Conservation (phyloP, 2,329 filamentous ascomycete species). For the Erysiphe neolycopersici region DNA sequence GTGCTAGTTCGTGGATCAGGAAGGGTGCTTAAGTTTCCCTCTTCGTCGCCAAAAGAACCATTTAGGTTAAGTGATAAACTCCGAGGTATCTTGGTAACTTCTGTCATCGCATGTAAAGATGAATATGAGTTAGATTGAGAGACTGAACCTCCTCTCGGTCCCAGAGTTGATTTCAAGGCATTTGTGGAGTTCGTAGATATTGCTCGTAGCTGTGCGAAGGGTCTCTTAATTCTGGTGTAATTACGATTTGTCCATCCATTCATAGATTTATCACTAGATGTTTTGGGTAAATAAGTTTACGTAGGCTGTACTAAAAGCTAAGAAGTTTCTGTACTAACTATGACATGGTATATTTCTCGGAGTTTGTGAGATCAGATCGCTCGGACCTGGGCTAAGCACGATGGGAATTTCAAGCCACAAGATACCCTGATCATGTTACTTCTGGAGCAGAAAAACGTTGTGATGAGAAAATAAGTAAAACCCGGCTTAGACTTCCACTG, state of each 20-base stretch:
- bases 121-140: constrained; percentile 16
- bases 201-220: constrained; percentile 25
- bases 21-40: constrained; percentile 40
- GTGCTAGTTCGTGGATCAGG: constrained; percentile 30
- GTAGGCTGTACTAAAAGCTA: neutral
- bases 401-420: no score
- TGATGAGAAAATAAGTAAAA: no score
- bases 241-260: constrained; percentile 22
- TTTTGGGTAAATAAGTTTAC: neutral
- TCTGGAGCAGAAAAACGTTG: no score
- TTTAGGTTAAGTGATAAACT: constrained; percentile 9
- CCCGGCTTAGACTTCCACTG: no score
- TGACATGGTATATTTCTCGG: constrained; percentile 2
- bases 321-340: constrained; percentile 2
- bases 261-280: constrained; percentile 24
- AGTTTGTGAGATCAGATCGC: neutral
- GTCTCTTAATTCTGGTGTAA: constrained; percentile 16
- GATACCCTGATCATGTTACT: no score
- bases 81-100: constrained; percentile 7
- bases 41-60: constrained; percentile 20
- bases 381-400: neutral
- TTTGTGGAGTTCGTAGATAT: constrained; percentile 20
- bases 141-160: constrained; percentile 12
- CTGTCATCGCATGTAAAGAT: constrained; percentile 16
- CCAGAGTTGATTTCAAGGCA: constrained; percentile 5